Evolutionary conservation across 768 basidiomycete genomes (phyloP).

Genomic region (Trametes meyenii): DNA sequence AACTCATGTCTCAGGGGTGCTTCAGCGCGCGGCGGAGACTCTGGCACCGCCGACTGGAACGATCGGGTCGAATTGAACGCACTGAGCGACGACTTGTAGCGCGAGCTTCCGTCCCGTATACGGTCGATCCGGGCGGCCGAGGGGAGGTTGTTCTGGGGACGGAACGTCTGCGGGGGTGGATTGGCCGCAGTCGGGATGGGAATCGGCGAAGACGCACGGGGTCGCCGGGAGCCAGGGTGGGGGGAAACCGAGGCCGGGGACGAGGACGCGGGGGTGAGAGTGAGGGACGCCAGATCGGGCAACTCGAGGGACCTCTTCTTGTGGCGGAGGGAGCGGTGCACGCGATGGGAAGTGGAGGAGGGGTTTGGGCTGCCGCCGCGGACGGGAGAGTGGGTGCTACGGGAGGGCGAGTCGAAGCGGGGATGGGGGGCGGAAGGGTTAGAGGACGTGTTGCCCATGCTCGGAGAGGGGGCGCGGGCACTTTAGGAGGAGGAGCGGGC

Average conservation of each 20-base stretch:
- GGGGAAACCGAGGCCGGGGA: conserved; percentile 46
- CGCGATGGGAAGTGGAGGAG: conserved; percentile 27
- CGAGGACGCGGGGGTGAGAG: conserved; percentile 46
- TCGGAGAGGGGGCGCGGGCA: conserved; percentile 18
- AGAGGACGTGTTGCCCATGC: conserved; percentile 32
- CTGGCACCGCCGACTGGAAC: conserved; percentile 32
- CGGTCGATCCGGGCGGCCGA: conserved; percentile 46
- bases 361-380: conserved; percentile 30
- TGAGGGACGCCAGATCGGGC: conserved; percentile 65
- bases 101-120: conserved; percentile 24
- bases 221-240: conserved; percentile 44
- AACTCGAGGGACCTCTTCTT: conserved; percentile 79
- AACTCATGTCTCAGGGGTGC: conserved; percentile 39
- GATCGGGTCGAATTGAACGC: conserved; percentile 50
- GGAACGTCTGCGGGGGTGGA: conserved; percentile 29
- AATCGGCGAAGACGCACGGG: conserved; percentile 50
- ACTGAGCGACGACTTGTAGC: conserved; percentile 38
- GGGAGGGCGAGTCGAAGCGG: conserved; percentile 23
- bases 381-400: conserved; percentile 29
- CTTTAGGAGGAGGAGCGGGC: conserved; percentile 12
- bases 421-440: conserved; percentile 21
- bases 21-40: conserved; percentile 32
- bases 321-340: conserved; percentile 62
- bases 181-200: conserved; percentile 47
- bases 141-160: conserved; percentile 40